Percentiles rank a stretch among this genome's conserved stretches.
phyloP scores from a whole-genome alignment of 345 rosid species.

The Lepidium sativum region DNA sequence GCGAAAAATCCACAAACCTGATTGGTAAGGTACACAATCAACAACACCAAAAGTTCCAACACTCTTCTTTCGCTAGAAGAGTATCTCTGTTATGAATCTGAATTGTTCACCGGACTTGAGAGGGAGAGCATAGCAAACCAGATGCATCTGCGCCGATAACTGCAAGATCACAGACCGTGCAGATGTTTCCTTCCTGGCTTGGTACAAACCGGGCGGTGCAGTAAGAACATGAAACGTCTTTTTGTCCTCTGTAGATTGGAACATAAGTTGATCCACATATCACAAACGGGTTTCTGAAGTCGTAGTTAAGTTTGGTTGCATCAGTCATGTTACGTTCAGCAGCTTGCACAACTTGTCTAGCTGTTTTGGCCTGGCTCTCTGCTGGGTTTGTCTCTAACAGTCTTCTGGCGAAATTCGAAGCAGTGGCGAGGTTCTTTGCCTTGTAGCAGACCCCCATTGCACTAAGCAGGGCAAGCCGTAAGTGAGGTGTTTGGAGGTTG shows the following conservation, averaged over 20 bases:
- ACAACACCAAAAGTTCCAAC: not conserved
- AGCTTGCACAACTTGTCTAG: conserved; percentile 77
- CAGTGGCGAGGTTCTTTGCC: conserved; percentile 70
- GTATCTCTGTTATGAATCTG: not conserved
- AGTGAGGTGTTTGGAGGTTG: conserved; percentile 77
- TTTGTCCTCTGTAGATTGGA: conserved; percentile 90
- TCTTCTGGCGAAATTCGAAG: conserved; percentile 73
- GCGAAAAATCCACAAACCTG: not conserved
- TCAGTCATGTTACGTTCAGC: conserved; percentile 75
- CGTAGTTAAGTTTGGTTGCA: conserved; percentile 59
- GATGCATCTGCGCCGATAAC: conserved; percentile 91
- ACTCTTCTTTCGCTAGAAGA: not conserved
- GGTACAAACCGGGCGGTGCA: conserved; percentile 79
- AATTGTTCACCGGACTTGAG: conserved; percentile 54
- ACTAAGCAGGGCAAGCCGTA: conserved; percentile 62
- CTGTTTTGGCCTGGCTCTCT: conserved; percentile 68
- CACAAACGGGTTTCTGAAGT: conserved; percentile 88
- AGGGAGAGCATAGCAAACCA: conserved; percentile 81
- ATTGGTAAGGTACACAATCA: not conserved
- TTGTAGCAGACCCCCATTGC: conserved; percentile 81
- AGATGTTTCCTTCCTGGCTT: conserved; percentile 58
- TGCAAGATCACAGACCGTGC: conserved; percentile 74
- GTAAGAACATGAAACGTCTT: conserved; percentile 76
- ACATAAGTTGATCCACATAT: conserved; percentile 80
- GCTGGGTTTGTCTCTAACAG: conserved; percentile 64